Evolutionary conservation across 768 basidiomycete species (phyloP), one percentile per base, ranked within the genome.

Genomic region (Rhodosporidiobolus sp.): DNA sequence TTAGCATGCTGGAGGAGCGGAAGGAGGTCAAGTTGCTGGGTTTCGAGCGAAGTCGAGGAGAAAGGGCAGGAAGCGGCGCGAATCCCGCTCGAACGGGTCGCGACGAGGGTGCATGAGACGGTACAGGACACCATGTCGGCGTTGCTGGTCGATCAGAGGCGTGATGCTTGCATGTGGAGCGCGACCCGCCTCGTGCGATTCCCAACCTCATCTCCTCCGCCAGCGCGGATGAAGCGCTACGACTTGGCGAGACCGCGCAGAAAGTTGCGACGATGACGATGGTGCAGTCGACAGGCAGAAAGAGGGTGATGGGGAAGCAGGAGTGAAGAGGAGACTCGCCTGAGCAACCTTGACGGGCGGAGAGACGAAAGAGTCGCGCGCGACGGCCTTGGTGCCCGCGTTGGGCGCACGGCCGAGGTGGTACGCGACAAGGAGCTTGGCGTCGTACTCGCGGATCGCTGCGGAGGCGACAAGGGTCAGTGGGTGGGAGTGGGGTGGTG

Each of bases 391-490:
- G 64, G 88, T 83, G 55, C 89, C 88, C 78, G 91, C 88, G 20
- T 89, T 80, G 38, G 94, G 91, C 20, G 93, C 90, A 73, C 93
- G 88, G 82, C 91, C 88, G 75, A 98, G 89, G 94, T 94, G 97
- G 86, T 97, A 96, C 50, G 94, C 92, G 43, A 98, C 86, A 76
- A 98, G 86, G 78, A 97, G 91, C 86, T 98, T 99, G 77, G 95
- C 95, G 81, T 99, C 95, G 86, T 93, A 98, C 86, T 97, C 94
- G 80, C 91, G 90, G 84, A 97, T 95, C 77, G 89, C 88, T 88
- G 28, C 54, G 22, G 28, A 49, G 24, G 55, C 16, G 64, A 30
- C 14, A 28, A 16, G 6, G 11, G 38, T 43, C 38, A 43, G 38
- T n/a, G n/a, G 24, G 43, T 26, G 48, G 45, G 46, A 52, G 56